Evolutionary conservation across 192 early-diverging fungal species (phyloP).

Genomic region (Paraglomus occultum): DNA sequence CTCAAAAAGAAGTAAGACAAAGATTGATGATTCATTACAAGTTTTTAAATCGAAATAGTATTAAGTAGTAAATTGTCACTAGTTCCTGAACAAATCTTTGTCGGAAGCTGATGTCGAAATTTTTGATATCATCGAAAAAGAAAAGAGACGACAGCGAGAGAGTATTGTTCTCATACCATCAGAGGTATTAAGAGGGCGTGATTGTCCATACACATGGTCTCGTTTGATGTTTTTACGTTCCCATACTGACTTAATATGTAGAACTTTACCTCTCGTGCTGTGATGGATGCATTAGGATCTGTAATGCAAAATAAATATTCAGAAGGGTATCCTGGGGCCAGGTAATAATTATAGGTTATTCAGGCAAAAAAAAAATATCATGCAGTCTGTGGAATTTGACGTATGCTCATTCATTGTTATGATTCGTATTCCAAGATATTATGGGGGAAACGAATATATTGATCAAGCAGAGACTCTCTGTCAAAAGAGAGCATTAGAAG

Average conservation of each 20-base stretch:
- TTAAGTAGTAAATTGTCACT: background rate
- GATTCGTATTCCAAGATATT: conserved; percentile 66
- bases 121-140: conserved; percentile 89
- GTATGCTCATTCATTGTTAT: conserved; percentile 9
- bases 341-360: conserved; percentile 37
- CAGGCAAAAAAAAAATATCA: background rate
- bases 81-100: conserved; percentile 77
- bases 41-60: background rate
- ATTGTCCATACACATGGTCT: background rate
- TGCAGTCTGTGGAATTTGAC: background rate
- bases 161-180: conserved; percentile 94
- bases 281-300: conserved; percentile 95
- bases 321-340: conserved; percentile 94
- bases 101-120: conserved; percentile 84
- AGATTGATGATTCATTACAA: background rate
- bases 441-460: conserved; percentile 99
- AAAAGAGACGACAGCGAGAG: conserved; percentile 93
- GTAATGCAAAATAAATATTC: conserved; percentile 99
- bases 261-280: conserved; percentile 97
- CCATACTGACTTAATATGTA: conserved; percentile 29
- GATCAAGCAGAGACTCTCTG: conserved; percentile 93
- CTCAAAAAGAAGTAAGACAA: conserved; percentile 23
- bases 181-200: conserved; percentile 58
- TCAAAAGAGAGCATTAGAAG: conserved; percentile 93
- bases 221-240: background rate